Percentiles rank a stretch among this genome's conserved stretches.
phyloP scores from a whole-genome alignment of 495 filamentous ascomycete genomes.

The Oleoguttula mirabilis region DNA sequence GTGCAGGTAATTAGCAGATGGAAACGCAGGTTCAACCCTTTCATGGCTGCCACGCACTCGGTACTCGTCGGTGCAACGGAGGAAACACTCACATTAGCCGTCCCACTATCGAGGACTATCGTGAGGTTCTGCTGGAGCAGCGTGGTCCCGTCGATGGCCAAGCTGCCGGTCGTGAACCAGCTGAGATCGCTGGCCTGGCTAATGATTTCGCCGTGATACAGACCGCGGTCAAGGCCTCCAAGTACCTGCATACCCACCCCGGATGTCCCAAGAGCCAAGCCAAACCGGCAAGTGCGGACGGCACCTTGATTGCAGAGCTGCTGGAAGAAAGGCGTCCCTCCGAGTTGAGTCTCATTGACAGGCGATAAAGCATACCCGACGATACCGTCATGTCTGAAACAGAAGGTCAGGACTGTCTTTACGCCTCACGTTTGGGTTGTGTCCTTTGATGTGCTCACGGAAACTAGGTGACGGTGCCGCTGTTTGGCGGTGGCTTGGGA shows the following conservation, averaged over 20 bases:
- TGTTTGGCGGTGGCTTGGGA: not conserved
- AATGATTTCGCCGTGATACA: not conserved
- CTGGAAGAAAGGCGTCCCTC: slow-evolving; percentile 4
- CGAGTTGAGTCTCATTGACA: not conserved
- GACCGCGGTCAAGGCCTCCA: slow-evolving; percentile 1
- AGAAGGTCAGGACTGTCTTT: too few relatives aligned
- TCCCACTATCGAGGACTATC: slow-evolving; percentile 4
- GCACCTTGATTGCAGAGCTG: slow-evolving; percentile 1
- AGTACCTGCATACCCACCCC: slow-evolving; percentile 4
- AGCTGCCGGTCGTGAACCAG: not conserved
- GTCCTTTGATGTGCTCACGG: too few relatives aligned
- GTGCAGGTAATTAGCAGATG: too few relatives aligned
- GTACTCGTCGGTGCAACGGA: too few relatives aligned
- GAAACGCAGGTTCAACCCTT: too few relatives aligned
- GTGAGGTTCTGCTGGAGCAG: not conserved
- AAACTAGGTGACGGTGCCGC: slow-evolving; percentile 1
- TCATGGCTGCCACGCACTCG: too few relatives aligned
- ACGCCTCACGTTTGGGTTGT: too few relatives aligned
- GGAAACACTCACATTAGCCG: slow-evolving; percentile 1
- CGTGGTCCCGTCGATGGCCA: not conserved
- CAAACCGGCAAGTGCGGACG: slow-evolving; percentile 2
- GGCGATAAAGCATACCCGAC: not conserved
- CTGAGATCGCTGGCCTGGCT: not conserved
- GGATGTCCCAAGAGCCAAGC: not conserved
- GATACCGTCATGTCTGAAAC: slow-evolving; percentile 7